Evolutionary conservation across 768 basidiomycete species (phyloP).

Genomic region (Naganishia vishniacii): DNA sequence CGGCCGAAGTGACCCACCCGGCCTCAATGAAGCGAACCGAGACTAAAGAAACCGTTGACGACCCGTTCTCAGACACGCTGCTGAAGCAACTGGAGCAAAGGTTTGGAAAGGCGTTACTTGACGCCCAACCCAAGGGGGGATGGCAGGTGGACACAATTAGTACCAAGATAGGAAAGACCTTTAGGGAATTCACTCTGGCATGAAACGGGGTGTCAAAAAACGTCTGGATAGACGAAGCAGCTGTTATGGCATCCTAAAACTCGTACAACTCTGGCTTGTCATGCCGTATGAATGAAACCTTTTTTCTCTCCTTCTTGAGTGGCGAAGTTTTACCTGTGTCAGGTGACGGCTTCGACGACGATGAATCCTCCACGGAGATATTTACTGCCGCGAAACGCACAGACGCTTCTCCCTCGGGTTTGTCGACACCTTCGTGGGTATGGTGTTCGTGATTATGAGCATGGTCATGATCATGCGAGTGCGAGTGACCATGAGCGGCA

Average conservation of each 20-base stretch:
- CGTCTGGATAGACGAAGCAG: not conserved
- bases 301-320: conserved; percentile 26
- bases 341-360: not conserved
- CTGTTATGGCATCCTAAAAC: conserved; percentile 31
- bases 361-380: conserved; percentile 11
- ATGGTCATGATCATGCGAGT: conserved; percentile 24
- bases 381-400: conserved; percentile 23
- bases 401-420: conserved; percentile 19
- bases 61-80: conserved; percentile 29
- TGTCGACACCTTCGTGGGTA: conserved; percentile 12
- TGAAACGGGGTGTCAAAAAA: not conserved
- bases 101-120: conserved; percentile 28
- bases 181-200: conserved; percentile 11
- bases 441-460: not conserved
- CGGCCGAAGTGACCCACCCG: not conserved
- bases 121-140: conserved; percentile 35
- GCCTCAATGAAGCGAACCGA: not conserved
- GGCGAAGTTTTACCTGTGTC: not conserved
- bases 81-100: conserved; percentile 28
- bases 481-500: conserved; percentile 28
- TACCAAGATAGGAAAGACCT: conserved; percentile 37
- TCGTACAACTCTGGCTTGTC: conserved; percentile 49
- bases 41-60: not conserved
- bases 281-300: conserved; percentile 36
- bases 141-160: conserved; percentile 36